Evolutionary conservation across 495 filamentous ascomycete species (phyloP), one percentile per base, ranked within the genome.

Genomic region (Jackrogersella multiformis): DNA sequence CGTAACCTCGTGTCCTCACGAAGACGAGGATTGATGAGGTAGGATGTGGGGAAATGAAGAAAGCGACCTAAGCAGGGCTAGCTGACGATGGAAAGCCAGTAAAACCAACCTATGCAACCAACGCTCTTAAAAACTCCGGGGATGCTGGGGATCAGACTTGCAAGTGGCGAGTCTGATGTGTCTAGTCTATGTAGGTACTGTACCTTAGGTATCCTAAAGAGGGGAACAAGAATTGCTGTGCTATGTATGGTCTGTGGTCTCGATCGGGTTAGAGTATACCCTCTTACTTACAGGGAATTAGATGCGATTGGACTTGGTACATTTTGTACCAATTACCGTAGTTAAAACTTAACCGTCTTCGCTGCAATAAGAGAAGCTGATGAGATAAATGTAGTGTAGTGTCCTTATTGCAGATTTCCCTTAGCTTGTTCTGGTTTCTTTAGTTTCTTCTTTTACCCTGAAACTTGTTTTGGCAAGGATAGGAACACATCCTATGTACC

Each of bases 31-130:
- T 63, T 35, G 18, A 52, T 30, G 57, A 60, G 41, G 59, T 63
- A 64, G 48, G 51, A 61, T 69, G 66, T 69, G 66, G 61, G 66
- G 66, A 65, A 65, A 58, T 32, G 5, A 48, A 49, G 64, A 64
- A 63, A 34, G 26, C 16, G 54, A 32, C 49, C 30, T 16, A n/a
- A 39, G 35, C 59, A 64, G 60, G 66, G 64, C 58, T 56, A 39
- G 54, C 26, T 24, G 35, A 35, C 39, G 38, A 30, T 48, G 35
- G 39, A 32, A 26, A 44, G 41, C 41, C 35, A 52, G 52, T 32
- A 35, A 26, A 49, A 39, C 28, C n/a, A n/a, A n/a, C n/a, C n/a
- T n/a, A 62, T 15, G 20, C 38, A 59, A 46, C 24, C 35, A 26
- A 16, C 55, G 23, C 42, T 61, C 36, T 30, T 26, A 21, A n/a